Percentiles rank a stretch among this genome's conserved stretches.
These are phyloP conservation scores for Aphanomyces stellatus DNA, from an alignment of 352 stramenopile genomes.

Conservation along the genomic window DNA sequence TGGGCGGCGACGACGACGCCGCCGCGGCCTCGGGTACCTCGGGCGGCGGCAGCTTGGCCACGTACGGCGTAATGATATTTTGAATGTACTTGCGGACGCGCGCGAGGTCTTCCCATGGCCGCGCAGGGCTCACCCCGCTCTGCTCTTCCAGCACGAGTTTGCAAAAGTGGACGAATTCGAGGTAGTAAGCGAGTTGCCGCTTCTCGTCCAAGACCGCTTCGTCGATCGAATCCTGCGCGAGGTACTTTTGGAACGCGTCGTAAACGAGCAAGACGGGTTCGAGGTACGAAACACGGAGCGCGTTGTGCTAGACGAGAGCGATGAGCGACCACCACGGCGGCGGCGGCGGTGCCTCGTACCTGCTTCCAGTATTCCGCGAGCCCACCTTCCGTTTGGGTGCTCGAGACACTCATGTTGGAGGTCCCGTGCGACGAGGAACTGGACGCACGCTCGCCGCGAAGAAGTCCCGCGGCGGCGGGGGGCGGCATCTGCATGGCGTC, in stretches of 20 bases:
- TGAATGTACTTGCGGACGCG: conserved; percentile 20
- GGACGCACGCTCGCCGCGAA: background rate
- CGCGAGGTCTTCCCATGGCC: conserved; percentile 17
- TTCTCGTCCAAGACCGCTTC: background rate
- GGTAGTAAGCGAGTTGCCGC: background rate
- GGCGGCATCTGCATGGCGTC: no score
- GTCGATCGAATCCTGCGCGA: background rate
- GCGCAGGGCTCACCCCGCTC: background rate
- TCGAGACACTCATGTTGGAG: background rate
- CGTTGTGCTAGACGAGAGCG: conserved; percentile 2
- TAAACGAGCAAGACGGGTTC: conserved; percentile 10
- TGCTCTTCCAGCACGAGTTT: conserved; percentile 14
- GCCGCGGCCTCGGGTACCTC: background rate
- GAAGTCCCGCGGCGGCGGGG: no score
- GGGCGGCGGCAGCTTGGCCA: conserved; percentile 8
- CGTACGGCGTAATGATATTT: conserved; percentile 5
- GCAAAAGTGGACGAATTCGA: conserved; percentile 15
- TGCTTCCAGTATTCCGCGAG: conserved; percentile 18
- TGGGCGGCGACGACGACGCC: background rate
- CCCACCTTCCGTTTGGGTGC: background rate
- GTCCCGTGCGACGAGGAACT: background rate
- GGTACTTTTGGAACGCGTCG: background rate
- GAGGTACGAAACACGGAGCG: conserved; percentile 10
- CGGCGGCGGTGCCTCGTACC: background rate
- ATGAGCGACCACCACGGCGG: background rate